phyloP scores from a whole-genome alignment of 345 rosid species.

The Melaleuca alternifolia region DNA sequence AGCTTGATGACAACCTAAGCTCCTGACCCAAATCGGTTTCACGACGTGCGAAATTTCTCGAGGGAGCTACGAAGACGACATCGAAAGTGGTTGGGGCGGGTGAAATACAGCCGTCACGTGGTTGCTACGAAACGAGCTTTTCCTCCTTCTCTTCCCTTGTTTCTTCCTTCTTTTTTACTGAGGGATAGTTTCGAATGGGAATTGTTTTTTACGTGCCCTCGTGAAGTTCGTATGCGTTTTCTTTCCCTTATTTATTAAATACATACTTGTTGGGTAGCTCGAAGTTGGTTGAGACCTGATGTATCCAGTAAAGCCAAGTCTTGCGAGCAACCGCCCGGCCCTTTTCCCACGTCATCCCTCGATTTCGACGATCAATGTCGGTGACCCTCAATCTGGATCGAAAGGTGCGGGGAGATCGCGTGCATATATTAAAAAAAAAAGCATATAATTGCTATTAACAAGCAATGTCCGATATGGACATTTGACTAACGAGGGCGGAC shows the following conservation, averaged over 20 bases:
- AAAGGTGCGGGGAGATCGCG: neutral
- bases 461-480: neutral
- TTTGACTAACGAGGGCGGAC: neutral
- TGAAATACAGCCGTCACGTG: slow-evolving; percentile 20
- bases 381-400: neutral
- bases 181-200: neutral
- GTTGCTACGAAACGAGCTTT: slow-evolving; percentile 17
- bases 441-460: neutral
- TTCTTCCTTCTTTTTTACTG: neutral
- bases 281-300: neutral
- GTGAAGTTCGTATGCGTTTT: neutral
- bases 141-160: neutral
- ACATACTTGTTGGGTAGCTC: neutral
- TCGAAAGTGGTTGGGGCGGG: slow-evolving; percentile 18
- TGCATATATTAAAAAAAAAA: too few relatives aligned
- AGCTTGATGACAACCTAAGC: neutral
- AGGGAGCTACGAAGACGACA: neutral
- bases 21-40: neutral
- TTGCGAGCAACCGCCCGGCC: neutral
- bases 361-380: neutral
- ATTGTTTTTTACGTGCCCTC: neutral
- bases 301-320: neutral
- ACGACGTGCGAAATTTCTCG: neutral
- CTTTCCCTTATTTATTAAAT: neutral
- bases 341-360: neutral